Base-by-base conservation (phyloP, 768 basidiomycete species). In the Tephrocybe sp. region DNA sequence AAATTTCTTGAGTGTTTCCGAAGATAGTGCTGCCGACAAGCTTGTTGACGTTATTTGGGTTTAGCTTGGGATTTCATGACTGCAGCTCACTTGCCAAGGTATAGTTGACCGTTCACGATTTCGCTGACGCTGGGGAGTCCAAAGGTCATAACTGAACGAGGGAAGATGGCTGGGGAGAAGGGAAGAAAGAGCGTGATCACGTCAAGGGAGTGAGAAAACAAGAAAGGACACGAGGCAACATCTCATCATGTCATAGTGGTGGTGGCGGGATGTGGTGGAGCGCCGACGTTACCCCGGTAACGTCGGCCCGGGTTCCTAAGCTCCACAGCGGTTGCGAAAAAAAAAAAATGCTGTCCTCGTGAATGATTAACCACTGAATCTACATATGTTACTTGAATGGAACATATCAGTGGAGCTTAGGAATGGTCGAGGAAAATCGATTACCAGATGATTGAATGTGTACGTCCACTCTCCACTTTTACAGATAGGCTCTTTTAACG, bases 41-140 rank as follows among this genome's bases (percentile, higher is more conserved):
- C 77, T 78, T 48, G 12, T 21, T 32, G 22, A 30, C 28, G 12
- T 30, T 30, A 49, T n/a, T 21, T 34, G 24, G 26, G 41, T 25
- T 25, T 21, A 35, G 11, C 38, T 18, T 36, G 34, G 24, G 44
- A 42, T 18, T 52, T 19, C 12, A 24, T 5, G 22, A n/a, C n/a
- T n/a, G n/a, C n/a, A 5, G 67, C 72, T 55, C 47, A 74, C 75
- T 75, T 76, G 62, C 73, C 71, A 28, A 76, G 62, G 52, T 66
- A 77, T 15, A 77, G 46, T 50, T 72, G 68, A 34, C 61, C 69
- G 44, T 68, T 58, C 9, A 76, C 44, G 16, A 77, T 63, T 38
- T 69, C 72, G 49, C 66, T 65, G 7, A 66, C 53, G 52, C 67
- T 67, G 35, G 64, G 60, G 13, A 43, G 35, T 16, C 47, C 49